Base-by-base conservation (phyloP, 768 basidiomycete genomes). In the Suillus discolor region DNA sequence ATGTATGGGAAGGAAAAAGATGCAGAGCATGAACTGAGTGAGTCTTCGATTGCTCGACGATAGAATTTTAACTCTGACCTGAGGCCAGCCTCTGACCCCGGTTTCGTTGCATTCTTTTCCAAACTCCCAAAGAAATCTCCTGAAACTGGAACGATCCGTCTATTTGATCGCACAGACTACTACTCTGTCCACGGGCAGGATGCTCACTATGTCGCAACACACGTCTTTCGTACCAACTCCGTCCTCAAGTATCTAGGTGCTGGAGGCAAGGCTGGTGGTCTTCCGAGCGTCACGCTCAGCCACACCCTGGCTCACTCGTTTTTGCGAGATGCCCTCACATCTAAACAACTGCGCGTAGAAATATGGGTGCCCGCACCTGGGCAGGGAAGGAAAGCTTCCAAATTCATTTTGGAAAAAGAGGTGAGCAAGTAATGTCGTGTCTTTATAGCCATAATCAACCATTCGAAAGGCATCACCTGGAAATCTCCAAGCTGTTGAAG, bases 171-270 rank as follows among this genome's bases (percentile, higher is more conserved):
- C 31, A 85, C 83, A 71, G 88, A 92, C 18, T 98, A 85, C 78
- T 98, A 94, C 79, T 87, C 89, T n/a, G 90, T 89, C 1, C 94
- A 98, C 72, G 96, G 95, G 0, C 79, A 86, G 6, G 96, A 98
- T 76, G 97, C 97, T 0, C 80, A 49, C n/a, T 94, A 88, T 69
- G 87, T 97, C 68, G 96, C 97, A 6, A 82, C 87, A 23, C 85
- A 93, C 70, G 88, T 92, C 62, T 95, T 87, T 71, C 90, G 87
- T 64, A 99, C 97, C 3, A 92, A 93, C 71, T 90, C 93, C 1
- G 96, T 98, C 65, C 84, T 99, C 77, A 97, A 97, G 77, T 92
- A 93, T 74, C 87, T 97, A 49, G 97, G 97, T 7, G 73, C 78
- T 0, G 86, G 85, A 0, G 87, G 87, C 38, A 84, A 82, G 68